Evolutionary conservation across 139 green algal species (phyloP).

Genomic region (Chlamydomonas applanata): DNA sequence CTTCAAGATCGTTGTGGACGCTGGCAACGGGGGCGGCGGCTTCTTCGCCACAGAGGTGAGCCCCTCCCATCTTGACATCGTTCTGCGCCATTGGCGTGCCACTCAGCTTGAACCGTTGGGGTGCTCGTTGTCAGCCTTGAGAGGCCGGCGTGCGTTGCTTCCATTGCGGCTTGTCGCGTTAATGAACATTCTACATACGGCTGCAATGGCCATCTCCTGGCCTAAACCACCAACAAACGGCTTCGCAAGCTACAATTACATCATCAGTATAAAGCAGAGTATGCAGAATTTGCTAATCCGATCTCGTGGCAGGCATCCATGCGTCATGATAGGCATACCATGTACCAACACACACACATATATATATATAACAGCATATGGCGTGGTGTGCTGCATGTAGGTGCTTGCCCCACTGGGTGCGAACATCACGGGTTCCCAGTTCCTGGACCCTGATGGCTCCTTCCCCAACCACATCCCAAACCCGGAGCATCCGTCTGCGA

Average conservation of each 20-base stretch:
- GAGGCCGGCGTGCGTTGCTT: too few species aligned
- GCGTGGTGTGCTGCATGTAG: conserved; percentile 33
- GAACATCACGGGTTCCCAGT: conserved; percentile 81
- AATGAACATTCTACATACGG: too few species aligned
- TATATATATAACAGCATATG: too few species aligned
- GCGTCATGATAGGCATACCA: too few species aligned
- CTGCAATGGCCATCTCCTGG: too few species aligned
- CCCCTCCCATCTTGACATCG: conserved; percentile 10
- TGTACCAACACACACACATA: too few species aligned
- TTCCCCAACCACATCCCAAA: conserved; percentile 96
- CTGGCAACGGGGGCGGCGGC: conserved; percentile 84
- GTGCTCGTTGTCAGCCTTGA: too few species aligned
- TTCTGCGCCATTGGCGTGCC: background rate
- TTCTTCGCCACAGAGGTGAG: conserved; percentile 74
- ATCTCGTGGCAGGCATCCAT: too few species aligned
- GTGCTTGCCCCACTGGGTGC: conserved; percentile 90
- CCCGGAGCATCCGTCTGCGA: conserved; percentile 90
- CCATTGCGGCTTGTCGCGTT: too few species aligned
- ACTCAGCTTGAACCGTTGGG: too few species aligned
- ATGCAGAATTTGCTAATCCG: background rate
- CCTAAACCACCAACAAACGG: too few species aligned
- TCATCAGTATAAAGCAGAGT: background rate
- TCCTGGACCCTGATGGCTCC: conserved; percentile 88
- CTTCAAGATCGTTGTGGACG: conserved; percentile 67
- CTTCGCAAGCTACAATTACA: too few species aligned